Evolutionary conservation across 177 flowering plant genomes (phyloP).

Genomic region (Vitis hybrid): DNA sequence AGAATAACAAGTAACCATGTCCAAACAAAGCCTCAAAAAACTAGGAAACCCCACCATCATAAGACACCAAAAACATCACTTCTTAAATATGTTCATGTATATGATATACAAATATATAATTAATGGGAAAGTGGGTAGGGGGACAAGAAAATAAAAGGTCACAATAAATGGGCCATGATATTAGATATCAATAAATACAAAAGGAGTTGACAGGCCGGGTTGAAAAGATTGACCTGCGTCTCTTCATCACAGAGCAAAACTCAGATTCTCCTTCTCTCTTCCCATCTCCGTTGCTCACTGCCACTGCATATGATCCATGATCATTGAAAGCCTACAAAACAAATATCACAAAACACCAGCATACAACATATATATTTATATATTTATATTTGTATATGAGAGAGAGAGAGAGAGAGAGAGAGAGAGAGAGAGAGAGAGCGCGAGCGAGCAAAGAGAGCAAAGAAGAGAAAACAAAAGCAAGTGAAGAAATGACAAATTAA

Average conservation of each 20-base stretch:
- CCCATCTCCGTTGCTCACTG: constrained; percentile 12
- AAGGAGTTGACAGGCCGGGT: constrained; percentile 48
- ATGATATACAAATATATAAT: background rate
- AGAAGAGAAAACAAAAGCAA: background rate
- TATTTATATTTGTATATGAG: too few relatives aligned
- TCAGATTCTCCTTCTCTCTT: constrained; percentile 9
- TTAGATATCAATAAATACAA: constrained; percentile 39
- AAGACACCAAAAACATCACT: constrained; percentile 7
- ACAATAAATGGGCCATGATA: constrained; percentile 33
- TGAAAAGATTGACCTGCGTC: constrained; percentile 65
- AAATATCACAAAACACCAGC: background rate
- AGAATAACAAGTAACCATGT: constrained; percentile 22
- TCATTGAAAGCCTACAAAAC: constrained; percentile 21
- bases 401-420: background rate
- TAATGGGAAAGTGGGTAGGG: constrained; percentile 27
- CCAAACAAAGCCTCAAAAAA: constrained; percentile 27
- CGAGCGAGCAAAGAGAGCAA: background rate
- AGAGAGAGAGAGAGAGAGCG: background rate
- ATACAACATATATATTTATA: background rate
- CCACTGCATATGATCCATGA: constrained; percentile 23
- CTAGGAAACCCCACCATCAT: constrained; percentile 10
- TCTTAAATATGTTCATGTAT: background rate
- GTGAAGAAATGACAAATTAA: background rate
- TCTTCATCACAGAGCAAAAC: constrained; percentile 4
- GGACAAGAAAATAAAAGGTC: constrained; percentile 23